phyloP scores from a whole-genome alignment of 352 stramenopile species.

The Thalassiosira hispida region DNA sequence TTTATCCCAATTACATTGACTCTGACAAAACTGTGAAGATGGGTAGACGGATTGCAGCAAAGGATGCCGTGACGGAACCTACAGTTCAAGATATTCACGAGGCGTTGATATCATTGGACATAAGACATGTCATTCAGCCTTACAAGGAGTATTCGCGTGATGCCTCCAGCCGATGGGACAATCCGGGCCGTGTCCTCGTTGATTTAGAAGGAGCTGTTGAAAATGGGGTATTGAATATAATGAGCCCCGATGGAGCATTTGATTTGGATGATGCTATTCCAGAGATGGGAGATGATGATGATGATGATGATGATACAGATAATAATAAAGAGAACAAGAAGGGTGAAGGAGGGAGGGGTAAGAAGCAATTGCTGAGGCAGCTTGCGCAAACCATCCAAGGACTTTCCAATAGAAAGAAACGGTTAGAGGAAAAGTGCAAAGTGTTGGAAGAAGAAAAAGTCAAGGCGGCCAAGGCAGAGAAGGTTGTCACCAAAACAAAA shows the following conservation, averaged over 20 bases:
- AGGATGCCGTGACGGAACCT: conserved; percentile 64
- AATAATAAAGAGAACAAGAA: conserved; percentile 7
- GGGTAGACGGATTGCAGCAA: conserved; percentile 64
- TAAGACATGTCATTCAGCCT: conserved; percentile 79
- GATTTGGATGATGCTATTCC: conserved; percentile 57
- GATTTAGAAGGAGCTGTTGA: conserved; percentile 53
- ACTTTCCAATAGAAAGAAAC: conserved; percentile 56
- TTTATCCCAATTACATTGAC: conserved; percentile 82
- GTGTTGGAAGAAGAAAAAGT: conserved; percentile 47
- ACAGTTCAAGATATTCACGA: conserved; percentile 75
- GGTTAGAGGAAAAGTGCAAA: conserved; percentile 51
- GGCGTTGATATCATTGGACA: conserved; percentile 64
- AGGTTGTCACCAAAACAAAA: conserved; percentile 29
- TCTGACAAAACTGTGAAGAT: conserved; percentile 75
- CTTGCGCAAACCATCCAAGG: conserved; percentile 51
- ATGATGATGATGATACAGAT: conserved; percentile 4
- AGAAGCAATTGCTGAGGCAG: conserved; percentile 62
- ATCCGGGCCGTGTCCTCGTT: conserved; percentile 73
- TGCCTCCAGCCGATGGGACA: conserved; percentile 72
- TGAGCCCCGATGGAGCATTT: conserved; percentile 32
- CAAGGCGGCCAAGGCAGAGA: conserved; percentile 28
- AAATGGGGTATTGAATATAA: conserved; percentile 18
- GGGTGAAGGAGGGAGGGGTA: conserved; percentile 25
- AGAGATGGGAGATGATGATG: conserved; percentile 39
- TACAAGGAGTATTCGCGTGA: conserved; percentile 80